Conservation (phyloP, 2,329 filamentous ascomycete species). For the Neonectria coccinea region DNA sequence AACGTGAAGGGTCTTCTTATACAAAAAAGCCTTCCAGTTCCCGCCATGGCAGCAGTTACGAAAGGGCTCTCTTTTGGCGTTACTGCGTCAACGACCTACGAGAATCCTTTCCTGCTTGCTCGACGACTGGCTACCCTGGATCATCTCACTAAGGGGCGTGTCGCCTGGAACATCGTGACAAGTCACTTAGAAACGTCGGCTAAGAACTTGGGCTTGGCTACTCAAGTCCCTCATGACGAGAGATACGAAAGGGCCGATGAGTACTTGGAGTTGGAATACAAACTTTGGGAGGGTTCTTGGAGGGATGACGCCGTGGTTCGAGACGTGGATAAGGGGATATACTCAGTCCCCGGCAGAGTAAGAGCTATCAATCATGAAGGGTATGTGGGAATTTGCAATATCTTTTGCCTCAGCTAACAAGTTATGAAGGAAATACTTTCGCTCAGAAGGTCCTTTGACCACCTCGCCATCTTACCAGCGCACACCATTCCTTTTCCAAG, state of each 20-base stretch:
- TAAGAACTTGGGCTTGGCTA: slow-evolving; percentile 67
- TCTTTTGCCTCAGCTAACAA: too few species aligned
- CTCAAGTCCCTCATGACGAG: slow-evolving; percentile 51
- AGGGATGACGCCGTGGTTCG: slow-evolving; percentile 50
- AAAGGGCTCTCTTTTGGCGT: slow-evolving; percentile 28
- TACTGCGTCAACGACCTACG: slow-evolving; percentile 60
- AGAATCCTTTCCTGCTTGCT: slow-evolving; percentile 74
- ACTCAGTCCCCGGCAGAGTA: slow-evolving; percentile 50
- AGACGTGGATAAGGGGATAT: slow-evolving; percentile 42
- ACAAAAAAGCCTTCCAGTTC: slow-evolving; percentile 4
- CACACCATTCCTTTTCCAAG: slow-evolving; percentile 60
- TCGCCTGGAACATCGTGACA: slow-evolving; percentile 73
- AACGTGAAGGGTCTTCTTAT: not conserved
- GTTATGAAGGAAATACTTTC: slow-evolving; percentile 20
- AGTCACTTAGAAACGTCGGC: slow-evolving; percentile 75
- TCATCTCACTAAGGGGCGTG: slow-evolving; percentile 69
- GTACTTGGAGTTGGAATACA: slow-evolving; percentile 46
- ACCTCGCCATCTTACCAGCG: slow-evolving; percentile 58
- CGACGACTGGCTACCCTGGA: slow-evolving; percentile 71
- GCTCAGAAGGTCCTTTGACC: slow-evolving; percentile 56
- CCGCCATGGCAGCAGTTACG: slow-evolving; percentile 62
- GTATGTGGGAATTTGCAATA: too few species aligned
- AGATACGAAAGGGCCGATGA: slow-evolving; percentile 29
- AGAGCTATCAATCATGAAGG: slow-evolving; percentile 52
- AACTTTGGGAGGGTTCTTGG: slow-evolving; percentile 67